Evolutionary conservation across 169 alveolate species (phyloP).

Genomic region (Cryptosporidium ryanae): DNA sequence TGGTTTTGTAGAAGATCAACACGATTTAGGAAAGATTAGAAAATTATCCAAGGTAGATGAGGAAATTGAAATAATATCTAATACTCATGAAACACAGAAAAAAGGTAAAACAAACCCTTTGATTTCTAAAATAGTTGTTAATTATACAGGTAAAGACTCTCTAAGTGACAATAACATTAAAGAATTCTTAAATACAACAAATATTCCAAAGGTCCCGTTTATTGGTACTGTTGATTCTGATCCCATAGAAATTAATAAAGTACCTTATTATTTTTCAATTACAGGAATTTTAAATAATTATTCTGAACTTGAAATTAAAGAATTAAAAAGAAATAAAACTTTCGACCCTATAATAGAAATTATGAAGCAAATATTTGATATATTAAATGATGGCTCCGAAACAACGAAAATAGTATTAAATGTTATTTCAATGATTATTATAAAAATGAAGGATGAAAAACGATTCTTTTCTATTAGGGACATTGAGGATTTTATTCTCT

Average conservation of each 20-base stretch:
- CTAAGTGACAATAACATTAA: neutral
- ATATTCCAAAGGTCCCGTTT: constrained; percentile 29
- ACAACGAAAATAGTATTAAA: constrained; percentile 1
- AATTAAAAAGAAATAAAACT: constrained; percentile 3
- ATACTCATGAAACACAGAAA: neutral
- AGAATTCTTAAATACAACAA: neutral
- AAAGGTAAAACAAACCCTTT: neutral
- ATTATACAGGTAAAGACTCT: neutral
- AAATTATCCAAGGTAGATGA: neutral
- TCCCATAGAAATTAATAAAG: constrained; percentile 30
- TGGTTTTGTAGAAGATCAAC: neutral
- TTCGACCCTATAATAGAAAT: constrained; percentile 23
- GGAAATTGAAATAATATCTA: too few relatives aligned
- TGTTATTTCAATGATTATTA: constrained; percentile 18
- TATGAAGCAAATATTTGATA: neutral
- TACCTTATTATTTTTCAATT: constrained; percentile 41
- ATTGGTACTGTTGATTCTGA: constrained; percentile 52
- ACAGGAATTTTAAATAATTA: neutral
- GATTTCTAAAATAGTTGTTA: constrained; percentile 18
- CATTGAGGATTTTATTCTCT: constrained; percentile 30
- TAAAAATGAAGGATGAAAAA: neutral
- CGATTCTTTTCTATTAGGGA: constrained; percentile 10
- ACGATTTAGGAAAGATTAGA: neutral
- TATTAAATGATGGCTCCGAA: neutral
- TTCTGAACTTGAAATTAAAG: neutral